These are phyloP conservation scores for Talaromyces trachyspermus DNA, from an alignment of 495 filamentous ascomycete genomes.

Conservation along the genomic window DNA sequence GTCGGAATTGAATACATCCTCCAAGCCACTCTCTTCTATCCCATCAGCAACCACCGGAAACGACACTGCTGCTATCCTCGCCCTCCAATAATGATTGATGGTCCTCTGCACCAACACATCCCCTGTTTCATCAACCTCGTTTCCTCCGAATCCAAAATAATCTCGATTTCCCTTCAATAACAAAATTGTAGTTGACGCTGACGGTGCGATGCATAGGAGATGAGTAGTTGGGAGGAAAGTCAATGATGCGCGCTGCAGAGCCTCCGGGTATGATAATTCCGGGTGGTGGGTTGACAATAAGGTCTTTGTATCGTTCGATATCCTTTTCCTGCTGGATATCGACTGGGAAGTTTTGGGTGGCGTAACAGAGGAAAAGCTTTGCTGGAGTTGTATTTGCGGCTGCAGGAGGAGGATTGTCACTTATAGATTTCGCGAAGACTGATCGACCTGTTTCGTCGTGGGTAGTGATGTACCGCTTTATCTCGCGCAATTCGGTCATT, in stretches of 20 bases:
- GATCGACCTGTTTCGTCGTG: not conserved
- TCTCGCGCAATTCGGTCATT: not conserved
- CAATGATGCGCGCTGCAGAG: slow-evolving; percentile 2
- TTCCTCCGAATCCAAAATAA: slow-evolving; percentile 52
- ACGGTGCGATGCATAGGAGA: slow-evolving; percentile 53
- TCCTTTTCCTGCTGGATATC: slow-evolving; percentile 3
- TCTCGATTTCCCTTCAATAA: slow-evolving; percentile 58
- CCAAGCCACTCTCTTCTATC: not conserved
- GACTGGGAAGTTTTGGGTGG: slow-evolving; percentile 3
- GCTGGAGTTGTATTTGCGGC: not conserved
- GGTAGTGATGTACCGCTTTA: slow-evolving; percentile 6
- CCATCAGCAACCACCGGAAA: not conserved
- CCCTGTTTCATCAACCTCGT: not conserved
- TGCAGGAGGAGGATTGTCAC: not conserved
- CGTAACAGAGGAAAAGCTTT: not conserved
- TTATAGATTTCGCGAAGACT: not conserved
- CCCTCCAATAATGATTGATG: not conserved
- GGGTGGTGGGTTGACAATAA: not conserved
- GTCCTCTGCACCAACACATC: not conserved
- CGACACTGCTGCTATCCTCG: not conserved
- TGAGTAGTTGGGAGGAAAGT: slow-evolving; percentile 1
- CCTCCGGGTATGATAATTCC: slow-evolving; percentile 1
- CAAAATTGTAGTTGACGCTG: slow-evolving; percentile 57
- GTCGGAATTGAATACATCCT: not conserved
- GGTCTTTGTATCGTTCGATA: not conserved